Percentiles rank a stretch among this genome's conserved stretches.
phyloP scores from a whole-genome alignment of 176 grass and related monocot species.

The Cenchrus fungigraminus region DNA sequence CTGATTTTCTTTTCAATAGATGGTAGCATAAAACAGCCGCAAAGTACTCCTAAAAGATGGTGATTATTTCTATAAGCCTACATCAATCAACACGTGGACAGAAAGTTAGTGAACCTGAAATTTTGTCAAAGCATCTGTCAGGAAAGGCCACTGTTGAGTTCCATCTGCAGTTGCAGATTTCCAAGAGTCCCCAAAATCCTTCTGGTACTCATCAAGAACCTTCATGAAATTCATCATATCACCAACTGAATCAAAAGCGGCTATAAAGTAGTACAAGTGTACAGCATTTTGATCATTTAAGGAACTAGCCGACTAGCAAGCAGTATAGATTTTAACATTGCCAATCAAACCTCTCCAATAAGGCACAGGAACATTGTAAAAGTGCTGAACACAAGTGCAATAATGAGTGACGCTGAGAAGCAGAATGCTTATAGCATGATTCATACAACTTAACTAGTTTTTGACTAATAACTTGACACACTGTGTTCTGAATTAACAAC shows the following conservation, averaged over 20 bases:
- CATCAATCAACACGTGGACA: background rate
- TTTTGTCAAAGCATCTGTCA: slow-evolving; percentile 85
- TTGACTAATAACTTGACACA: background rate
- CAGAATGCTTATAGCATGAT: background rate
- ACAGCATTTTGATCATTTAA: background rate
- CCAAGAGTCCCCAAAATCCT: slow-evolving; percentile 89
- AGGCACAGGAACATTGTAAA: background rate
- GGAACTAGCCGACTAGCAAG: background rate
- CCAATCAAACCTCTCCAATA: background rate
- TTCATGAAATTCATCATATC: slow-evolving; percentile 45
- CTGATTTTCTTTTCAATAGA: background rate
- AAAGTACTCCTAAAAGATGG: background rate
- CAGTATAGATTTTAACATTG: background rate
- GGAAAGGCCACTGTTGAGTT: slow-evolving; percentile 81
- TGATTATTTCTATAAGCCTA: background rate
- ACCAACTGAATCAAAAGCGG: slow-evolving; percentile 13
- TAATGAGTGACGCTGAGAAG: background rate
- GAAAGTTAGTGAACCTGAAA: slow-evolving; percentile 65
- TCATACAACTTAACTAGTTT: background rate
- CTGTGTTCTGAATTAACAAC: background rate
- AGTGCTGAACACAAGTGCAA: background rate
- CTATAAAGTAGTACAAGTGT: background rate
- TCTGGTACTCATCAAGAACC: slow-evolving; percentile 99
- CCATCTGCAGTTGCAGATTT: slow-evolving; percentile 64
- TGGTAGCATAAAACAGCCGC: background rate